Conservation (phyloP, 108 stramenopile genomes). For the Bacterosira constricta region DNA sequence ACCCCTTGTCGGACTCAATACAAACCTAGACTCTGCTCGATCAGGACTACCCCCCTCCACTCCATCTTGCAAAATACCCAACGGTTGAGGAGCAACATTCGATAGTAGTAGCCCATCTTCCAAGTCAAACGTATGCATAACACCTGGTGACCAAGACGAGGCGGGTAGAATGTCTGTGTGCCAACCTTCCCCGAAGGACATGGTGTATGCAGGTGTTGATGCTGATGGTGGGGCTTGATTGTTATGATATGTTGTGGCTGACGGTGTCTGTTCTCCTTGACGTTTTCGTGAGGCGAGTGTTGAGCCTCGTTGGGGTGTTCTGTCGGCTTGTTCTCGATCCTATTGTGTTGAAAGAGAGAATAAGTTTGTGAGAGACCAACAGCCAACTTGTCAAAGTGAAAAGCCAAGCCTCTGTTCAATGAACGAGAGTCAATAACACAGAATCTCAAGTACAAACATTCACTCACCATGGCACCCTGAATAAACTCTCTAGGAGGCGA, state of each 20-base stretch:
- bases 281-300: neutral
- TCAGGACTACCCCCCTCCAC: no score
- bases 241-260: neutral
- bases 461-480: constrained; percentile 11
- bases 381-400: no score
- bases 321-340: neutral
- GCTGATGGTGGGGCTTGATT: neutral
- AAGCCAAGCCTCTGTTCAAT: no score
- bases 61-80: constrained; percentile 20
- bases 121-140: constrained; percentile 10
- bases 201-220: no score
- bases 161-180: no score
- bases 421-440: no score
- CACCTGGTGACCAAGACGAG: constrained; percentile 18
- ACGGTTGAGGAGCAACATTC: neutral
- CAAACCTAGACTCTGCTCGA: neutral
- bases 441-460: no score
- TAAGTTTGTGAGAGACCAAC: no score
- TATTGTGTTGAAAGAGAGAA: neutral
- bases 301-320: constrained; percentile 23
- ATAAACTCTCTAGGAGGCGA: constrained; percentile 1
- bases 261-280: neutral
- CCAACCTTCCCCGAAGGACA: no score
- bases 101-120: constrained; percentile 17
- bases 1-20: constrained; percentile 17